A percentile compares a stretch with the other conserved stretches of the same genome.
These are phyloP conservation scores for Claviceps sorghi DNA, from an alignment of 2,329 filamentous ascomycete genomes.

Conservation along the genomic window DNA sequence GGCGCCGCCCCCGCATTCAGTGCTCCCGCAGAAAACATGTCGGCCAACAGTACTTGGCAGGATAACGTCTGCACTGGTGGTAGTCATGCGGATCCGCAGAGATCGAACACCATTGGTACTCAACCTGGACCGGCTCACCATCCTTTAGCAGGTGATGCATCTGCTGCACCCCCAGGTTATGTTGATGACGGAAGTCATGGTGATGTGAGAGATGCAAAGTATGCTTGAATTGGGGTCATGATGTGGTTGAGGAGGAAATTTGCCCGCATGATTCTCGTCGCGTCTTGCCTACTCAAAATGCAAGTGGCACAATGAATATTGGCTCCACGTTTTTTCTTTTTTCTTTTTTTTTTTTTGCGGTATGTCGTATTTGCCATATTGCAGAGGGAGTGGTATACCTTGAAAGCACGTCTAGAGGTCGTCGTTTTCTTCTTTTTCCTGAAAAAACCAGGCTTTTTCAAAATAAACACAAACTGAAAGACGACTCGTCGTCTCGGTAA, in stretches of 20 bases:
- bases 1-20: neutral
- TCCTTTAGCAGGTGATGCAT: neutral
- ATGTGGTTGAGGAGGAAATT: neutral
- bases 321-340: neutral
- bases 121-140: neutral
- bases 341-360: no score
- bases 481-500: no score
- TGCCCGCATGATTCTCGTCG: neutral
- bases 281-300: neutral
- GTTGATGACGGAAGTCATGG: slow-evolving; percentile 6
- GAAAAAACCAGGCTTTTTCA: no score
- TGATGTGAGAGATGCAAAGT: slow-evolving; percentile 4
- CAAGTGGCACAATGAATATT: neutral
- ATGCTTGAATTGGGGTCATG: neutral
- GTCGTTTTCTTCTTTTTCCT: no score
- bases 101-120: neutral
- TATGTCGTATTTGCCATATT: no score
- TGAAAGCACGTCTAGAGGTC: no score
- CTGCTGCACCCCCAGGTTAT: slow-evolving; percentile 3
- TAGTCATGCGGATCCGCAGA: neutral
- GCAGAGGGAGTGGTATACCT: no score
- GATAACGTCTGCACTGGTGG: neutral
- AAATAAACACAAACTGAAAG: no score
- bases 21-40: neutral
- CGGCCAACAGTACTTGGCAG: neutral